Conservation (phyloP, 2,329 filamentous ascomycete genomes). For the Trichoderma sp. region DNA sequence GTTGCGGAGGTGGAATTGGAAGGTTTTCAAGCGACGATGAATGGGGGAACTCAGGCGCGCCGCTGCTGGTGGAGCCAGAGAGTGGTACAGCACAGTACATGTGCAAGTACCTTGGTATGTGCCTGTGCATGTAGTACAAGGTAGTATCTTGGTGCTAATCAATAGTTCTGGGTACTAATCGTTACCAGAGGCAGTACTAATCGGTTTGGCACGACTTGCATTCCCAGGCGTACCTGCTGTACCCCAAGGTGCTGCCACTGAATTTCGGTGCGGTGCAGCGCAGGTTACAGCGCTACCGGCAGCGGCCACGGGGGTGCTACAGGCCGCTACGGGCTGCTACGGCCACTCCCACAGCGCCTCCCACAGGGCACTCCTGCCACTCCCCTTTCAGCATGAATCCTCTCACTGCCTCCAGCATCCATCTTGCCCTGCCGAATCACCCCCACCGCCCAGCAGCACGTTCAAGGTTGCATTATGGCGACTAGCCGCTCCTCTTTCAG, state of each 20-base stretch:
- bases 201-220: too few relatives aligned
- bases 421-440: constrained; percentile 3
- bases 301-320: neutral
- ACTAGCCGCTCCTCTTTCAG: constrained; percentile 11
- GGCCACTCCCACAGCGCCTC: neutral
- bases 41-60: constrained; percentile 5
- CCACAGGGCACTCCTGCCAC: neutral
- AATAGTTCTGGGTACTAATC: too few relatives aligned
- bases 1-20: constrained; percentile 21
- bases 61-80: neutral
- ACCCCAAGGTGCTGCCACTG: too few relatives aligned
- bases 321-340: neutral
- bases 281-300: neutral
- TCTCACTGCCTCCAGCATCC: neutral
- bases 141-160: too few relatives aligned
- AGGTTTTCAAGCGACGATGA: constrained; percentile 11
- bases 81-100: too few relatives aligned
- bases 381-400: neutral
- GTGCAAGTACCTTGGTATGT: too few relatives aligned
- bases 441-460: constrained; percentile 12
- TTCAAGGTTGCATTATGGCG: constrained; percentile 10
- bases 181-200: too few relatives aligned
- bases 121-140: neutral
- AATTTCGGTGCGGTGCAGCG: neutral
- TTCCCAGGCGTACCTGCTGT: neutral